Base-by-base conservation (phyloP, 805 yeast species). In the Kazachstania bromeliacearum region DNA sequence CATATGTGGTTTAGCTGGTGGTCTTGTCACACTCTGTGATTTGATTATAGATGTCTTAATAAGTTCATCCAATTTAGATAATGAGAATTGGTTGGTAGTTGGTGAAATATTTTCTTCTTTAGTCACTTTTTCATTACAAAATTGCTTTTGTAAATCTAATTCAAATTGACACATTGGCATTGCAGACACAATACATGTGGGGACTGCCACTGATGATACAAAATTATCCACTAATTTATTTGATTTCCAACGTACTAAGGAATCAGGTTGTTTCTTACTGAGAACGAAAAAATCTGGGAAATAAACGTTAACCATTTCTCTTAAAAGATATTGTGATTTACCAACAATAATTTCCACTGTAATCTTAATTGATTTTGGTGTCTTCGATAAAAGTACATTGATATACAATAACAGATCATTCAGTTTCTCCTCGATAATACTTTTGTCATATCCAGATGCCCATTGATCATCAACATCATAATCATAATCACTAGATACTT, bases 331-430 rank as follows among this genome's bases (percentile, higher is more conserved):
- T 19, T 41, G 41, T 0, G 55, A 50, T 25, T 43, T 46, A 8
- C 59, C 63, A 10, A 59, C 33, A 2, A 50, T 49, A n/a, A 58
- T 44, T 31, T 58, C 64, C 15, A 58, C 53, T 3, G 62, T 56
- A 10, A 58, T 36, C 34, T 57, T 59, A n/a, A 59, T 43, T 5
- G 50, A 39, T 25, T 47, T 49, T 3, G 42, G 38, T 2, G 29
- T 30, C 9, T 38, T 50, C 35, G 35, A 40, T 17, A 31, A 50
- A 47, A 30, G 42, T 2, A 35, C 39, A 17, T 34, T 36, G 12
- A 43, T 16, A 49, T 49, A 41, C 50, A 51, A 13, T 42, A 43
- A 28, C 44, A 44, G 43, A 32, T 52, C 46, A 17, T 46, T 36
- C 27, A 56, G 31, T 25, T 44, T 49, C 3, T 45, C 37, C 19